Percentiles rank a stretch among this genome's conserved stretches.
These are phyloP conservation scores for Tephrocybe sp. DNA, from an alignment of 768 basidiomycete species.

Conservation along the genomic window DNA sequence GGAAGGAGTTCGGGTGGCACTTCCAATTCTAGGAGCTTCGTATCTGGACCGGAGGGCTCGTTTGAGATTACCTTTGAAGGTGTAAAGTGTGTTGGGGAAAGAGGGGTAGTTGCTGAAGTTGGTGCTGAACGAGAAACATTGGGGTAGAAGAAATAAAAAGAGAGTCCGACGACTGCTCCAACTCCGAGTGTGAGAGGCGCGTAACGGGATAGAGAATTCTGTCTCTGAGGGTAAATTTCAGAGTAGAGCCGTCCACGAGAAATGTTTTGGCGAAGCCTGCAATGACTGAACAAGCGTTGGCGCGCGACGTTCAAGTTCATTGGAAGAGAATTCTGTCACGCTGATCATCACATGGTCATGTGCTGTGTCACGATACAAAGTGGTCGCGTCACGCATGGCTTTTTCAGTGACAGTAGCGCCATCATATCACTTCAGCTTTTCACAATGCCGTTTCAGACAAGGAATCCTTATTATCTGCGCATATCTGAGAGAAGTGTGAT, in stretches of 20 bases:
- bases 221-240: not conserved
- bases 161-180: conserved; percentile 33
- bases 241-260: conserved; percentile 7
- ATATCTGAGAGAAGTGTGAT: conserved; percentile 71
- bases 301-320: conserved; percentile 15
- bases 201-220: not conserved
- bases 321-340: too few species aligned
- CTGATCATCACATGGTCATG: too few species aligned
- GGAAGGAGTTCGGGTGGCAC: conserved; percentile 47
- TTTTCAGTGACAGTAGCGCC: too few species aligned
- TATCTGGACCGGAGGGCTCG: conserved; percentile 51
- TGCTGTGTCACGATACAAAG: too few species aligned
- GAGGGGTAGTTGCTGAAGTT: conserved; percentile 32
- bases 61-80: conserved; percentile 58
- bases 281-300: conserved; percentile 8
- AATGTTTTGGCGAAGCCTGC: conserved; percentile 1
- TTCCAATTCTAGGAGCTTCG: conserved; percentile 64
- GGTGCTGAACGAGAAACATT: conserved; percentile 47
- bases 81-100: conserved; percentile 57
- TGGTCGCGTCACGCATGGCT: too few species aligned
- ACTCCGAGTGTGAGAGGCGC: conserved; percentile 7
- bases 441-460: conserved; percentile 62
- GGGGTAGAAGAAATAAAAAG: conserved; percentile 54
- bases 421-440: too few species aligned
- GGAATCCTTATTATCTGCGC: conserved; percentile 83